Base-by-base conservation (phyloP, 345 rosid species). In the Pugionium dolabratum region DNA sequence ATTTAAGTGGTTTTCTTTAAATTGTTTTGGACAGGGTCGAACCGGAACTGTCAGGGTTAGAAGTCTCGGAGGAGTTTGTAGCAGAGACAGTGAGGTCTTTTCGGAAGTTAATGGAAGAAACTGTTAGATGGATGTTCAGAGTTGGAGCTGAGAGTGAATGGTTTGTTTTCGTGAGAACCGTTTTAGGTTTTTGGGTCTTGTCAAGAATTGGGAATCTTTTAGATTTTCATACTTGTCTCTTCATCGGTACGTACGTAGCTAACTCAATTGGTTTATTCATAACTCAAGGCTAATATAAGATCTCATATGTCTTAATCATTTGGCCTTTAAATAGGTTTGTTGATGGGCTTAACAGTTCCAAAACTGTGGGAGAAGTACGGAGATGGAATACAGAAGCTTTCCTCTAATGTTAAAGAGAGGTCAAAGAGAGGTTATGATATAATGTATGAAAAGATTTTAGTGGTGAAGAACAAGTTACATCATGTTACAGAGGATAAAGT, bases 71-170 rank as follows among this genome's bases (percentile, higher is more conserved):
- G 75, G 47, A 60, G 32, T 54, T 64, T 30, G 42, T 74, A 1
- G 8, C 37, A 6, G 82, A 77, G 61, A 44, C 43, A 2, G 78
- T 77, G 5, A 66, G 61, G 52, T 58, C 79, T 7, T 47, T 64
- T 47, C 58, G 72, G 62, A 61, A 37, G 28, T 4, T 64, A 28
- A 53, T 65, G 11, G 83, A 77, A 54, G 68, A 55, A 62, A 75
- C 8, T 1, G 39, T 76, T 31, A 32, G 69, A 66, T 82, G 89
- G 85, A 76, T 79, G 78, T 60, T 78, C 11, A 30, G 35, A 4
- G 79, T 76, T 30, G 67, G 76, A 48, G 72, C 72, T 2, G 81
- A 71, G 58, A 64, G 64, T 34, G 77, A 79, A 8, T 77, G 80
- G 84, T 64, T 68, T 18, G 47, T 71, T 0, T 79, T 81, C 34